Conservation (phyloP, 495 filamentous ascomycete genomes). For the Xylaria bambusicola region DNA sequence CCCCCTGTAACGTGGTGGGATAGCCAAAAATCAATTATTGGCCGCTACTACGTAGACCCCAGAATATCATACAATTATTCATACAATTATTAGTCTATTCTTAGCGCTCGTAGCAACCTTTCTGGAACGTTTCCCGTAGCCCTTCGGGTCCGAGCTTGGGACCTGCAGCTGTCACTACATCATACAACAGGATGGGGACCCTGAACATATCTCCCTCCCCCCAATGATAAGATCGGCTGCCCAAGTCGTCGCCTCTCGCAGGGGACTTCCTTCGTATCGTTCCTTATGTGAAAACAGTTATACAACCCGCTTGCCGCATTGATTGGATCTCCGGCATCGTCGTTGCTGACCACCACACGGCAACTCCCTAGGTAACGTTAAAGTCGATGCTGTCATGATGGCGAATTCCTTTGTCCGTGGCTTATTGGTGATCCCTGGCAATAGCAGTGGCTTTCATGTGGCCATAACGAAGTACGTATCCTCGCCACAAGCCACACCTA, state of each 20-base stretch:
- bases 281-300: slow-evolving; percentile 10
- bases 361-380: background rate
- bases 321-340: slow-evolving; percentile 9
- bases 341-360: background rate
- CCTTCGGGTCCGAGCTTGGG: slow-evolving; percentile 4
- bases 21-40: slow-evolving; percentile 2
- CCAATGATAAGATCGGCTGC: background rate
- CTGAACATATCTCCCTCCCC: background rate
- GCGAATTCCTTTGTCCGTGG: background rate
- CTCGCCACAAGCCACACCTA: slow-evolving; percentile 1
- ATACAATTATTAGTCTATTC: slow-evolving; percentile 1
- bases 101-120: background rate
- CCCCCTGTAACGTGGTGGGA: slow-evolving; percentile 4
- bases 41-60: background rate
- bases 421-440: background rate
- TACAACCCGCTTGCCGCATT: slow-evolving; percentile 4
- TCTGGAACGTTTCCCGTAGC: background rate
- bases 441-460: background rate
- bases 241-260: slow-evolving; percentile 1
- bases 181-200: background rate
- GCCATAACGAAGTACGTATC: background rate
- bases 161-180: slow-evolving; percentile 2
- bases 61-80: background rate
- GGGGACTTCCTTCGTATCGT: slow-evolving; percentile 1
- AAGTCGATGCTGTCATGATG: background rate